phyloP scores from a whole-genome alignment of 352 stramenopile species.

The Peronospora tabacina region DNA sequence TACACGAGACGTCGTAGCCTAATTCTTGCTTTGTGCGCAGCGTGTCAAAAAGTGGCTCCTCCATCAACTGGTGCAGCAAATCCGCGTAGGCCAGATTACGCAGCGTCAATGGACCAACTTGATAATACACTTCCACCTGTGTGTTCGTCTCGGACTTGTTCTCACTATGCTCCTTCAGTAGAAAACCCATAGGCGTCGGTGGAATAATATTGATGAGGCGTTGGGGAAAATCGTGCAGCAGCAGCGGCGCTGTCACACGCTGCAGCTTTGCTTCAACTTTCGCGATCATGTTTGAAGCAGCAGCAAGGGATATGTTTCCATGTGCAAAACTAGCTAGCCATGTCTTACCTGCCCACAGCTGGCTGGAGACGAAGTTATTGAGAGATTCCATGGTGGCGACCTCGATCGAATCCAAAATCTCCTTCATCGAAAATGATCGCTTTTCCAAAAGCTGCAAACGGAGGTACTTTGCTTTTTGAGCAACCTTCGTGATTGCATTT shows the following conservation, averaged over 20 bases:
- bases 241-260: slow-evolving; percentile 25
- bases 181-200: slow-evolving; percentile 30
- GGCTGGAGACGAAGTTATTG: slow-evolving; percentile 29
- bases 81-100: slow-evolving; percentile 63
- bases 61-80: slow-evolving; percentile 84
- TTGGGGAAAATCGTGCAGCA: slow-evolving; percentile 27
- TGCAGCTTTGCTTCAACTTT: slow-evolving; percentile 43
- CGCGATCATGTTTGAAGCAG: slow-evolving; percentile 28
- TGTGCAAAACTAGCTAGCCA: slow-evolving; percentile 61
- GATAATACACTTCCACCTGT: slow-evolving; percentile 82
- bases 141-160: slow-evolving; percentile 77
- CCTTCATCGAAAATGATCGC: slow-evolving; percentile 36
- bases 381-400: slow-evolving; percentile 33
- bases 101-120: slow-evolving; percentile 68
- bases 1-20: slow-evolving; percentile 87
- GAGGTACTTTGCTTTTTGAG: slow-evolving; percentile 55
- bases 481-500: slow-evolving; percentile 51
- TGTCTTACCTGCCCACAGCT: slow-evolving; percentile 43
- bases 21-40: slow-evolving; percentile 86
- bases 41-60: slow-evolving; percentile 83
- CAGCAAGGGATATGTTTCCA: slow-evolving; percentile 48
- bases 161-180: slow-evolving; percentile 58
- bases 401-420: slow-evolving; percentile 43
- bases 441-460: slow-evolving; percentile 56
- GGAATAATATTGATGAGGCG: slow-evolving; percentile 57